Evolutionary conservation across 345 rosid species (phyloP).

Genomic region (Schrenkiella parvula): DNA sequence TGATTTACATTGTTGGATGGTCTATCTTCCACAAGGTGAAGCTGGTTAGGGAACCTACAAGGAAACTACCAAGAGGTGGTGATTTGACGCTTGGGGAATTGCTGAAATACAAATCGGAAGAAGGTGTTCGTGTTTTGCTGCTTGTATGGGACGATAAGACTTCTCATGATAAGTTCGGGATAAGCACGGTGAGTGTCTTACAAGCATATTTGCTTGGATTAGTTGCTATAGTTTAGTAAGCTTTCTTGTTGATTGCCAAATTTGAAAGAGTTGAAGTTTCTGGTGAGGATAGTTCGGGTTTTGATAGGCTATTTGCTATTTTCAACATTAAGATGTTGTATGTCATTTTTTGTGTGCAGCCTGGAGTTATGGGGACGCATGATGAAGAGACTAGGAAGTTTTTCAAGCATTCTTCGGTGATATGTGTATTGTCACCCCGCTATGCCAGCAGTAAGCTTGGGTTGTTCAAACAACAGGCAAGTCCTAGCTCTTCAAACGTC

Average conservation of each 20-base stretch:
- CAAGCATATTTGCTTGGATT: neutral
- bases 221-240: too few relatives aligned
- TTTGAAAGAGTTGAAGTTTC: neutral
- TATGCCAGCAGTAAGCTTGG: conserved; percentile 86
- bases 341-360: conserved; percentile 41
- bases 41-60: conserved; percentile 70
- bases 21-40: conserved; percentile 77
- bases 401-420: conserved; percentile 94
- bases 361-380: conserved; percentile 85
- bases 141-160: conserved; percentile 95
- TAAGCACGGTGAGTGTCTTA: conserved; percentile 49
- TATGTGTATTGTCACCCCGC: conserved; percentile 86
- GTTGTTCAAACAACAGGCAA: conserved; percentile 71
- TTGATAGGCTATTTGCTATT: neutral
- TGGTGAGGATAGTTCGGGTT: neutral
- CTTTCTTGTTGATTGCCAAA: neutral
- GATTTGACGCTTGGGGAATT: conserved; percentile 81
- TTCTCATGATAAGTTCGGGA: conserved; percentile 64
- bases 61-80: conserved; percentile 62
- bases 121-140: conserved; percentile 84
- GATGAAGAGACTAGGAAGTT: conserved; percentile 90
- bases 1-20: conserved; percentile 90
- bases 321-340: neutral
- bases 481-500: conserved; percentile 13
- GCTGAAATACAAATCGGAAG: conserved; percentile 88